These are phyloP conservation scores for Cryptosporidium ubiquitum DNA, from an alignment of 169 alveolate species.

Conservation along the genomic window DNA sequence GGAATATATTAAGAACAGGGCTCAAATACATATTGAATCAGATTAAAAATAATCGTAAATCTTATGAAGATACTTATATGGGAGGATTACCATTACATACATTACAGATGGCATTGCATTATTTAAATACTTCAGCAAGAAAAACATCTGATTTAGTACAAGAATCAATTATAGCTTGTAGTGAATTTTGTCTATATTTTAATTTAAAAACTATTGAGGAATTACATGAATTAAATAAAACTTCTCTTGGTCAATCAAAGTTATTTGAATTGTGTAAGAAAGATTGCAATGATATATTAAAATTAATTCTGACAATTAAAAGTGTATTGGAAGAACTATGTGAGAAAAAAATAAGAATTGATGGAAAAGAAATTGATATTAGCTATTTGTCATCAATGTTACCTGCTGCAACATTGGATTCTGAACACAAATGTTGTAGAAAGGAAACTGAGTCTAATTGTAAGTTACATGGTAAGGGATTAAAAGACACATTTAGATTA, in stretches of 20 bases:
- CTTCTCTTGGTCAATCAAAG: conserved; percentile 53
- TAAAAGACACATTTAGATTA: conserved; percentile 32
- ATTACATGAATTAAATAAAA: conserved; percentile 9
- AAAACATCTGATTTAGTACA: conserved; percentile 55
- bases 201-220: conserved; percentile 41
- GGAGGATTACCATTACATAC: conserved; percentile 69
- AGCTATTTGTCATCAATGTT: conserved; percentile 21
- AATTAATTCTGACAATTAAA: conserved; percentile 37
- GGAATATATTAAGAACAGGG: conserved; percentile 52
- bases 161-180: conserved; percentile 47
- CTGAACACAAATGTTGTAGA: conserved; percentile 46
- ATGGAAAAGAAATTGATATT: conserved; percentile 55
- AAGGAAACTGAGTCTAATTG: conserved; percentile 33
- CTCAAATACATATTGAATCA: conserved; percentile 24
- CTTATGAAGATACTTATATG: conserved; percentile 69
- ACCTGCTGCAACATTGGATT: conserved; percentile 8
- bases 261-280: conserved; percentile 26
- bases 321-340: conserved; percentile 22
- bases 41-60: conserved; percentile 52
- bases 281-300: conserved; percentile 48
- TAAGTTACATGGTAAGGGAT: conserved; percentile 69
- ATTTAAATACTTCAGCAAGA: conserved; percentile 47
- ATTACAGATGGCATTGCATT: conserved; percentile 47
- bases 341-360: conserved; percentile 65
- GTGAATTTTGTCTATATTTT: conserved; percentile 57